These are phyloP conservation scores for Pichia sp. DNA, from an alignment of 1,139 yeast species.

Conservation along the genomic window DNA sequence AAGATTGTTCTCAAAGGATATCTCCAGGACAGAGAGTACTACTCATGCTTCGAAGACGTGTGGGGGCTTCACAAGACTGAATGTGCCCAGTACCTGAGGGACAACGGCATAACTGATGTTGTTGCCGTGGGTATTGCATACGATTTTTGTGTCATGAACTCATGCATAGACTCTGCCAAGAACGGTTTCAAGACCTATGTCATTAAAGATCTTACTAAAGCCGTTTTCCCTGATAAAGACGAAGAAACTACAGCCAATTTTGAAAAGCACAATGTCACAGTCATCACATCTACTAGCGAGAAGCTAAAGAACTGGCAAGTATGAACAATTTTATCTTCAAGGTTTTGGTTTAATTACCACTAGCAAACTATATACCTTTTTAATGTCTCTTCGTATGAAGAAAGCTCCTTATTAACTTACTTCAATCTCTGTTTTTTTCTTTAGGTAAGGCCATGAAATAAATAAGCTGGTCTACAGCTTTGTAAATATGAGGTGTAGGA, in stretches of 20 bases:
- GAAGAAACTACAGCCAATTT: slow-evolving; percentile 22
- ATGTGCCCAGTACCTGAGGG: slow-evolving; percentile 44
- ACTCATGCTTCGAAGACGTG: slow-evolving; percentile 78
- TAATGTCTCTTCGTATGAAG: too few relatives aligned
- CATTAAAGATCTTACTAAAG: slow-evolving; percentile 47
- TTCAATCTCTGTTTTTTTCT: too few relatives aligned
- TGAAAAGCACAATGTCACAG: slow-evolving; percentile 19
- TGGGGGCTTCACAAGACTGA: slow-evolving; percentile 75
- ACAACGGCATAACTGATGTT: slow-evolving; percentile 51
- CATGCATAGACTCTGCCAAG: slow-evolving; percentile 63
- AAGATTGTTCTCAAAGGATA: slow-evolving; percentile 64
- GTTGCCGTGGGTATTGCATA: slow-evolving; percentile 78
- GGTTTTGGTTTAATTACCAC: too few relatives aligned
- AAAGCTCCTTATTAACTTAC: too few relatives aligned
- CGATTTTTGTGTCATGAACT: slow-evolving; percentile 77
- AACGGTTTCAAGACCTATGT: slow-evolving; percentile 64
- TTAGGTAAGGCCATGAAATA: too few relatives aligned
- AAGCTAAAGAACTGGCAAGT: background rate
- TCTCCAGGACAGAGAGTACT: slow-evolving; percentile 70
- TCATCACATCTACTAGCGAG: slow-evolving; percentile 9
- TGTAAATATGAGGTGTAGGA: too few relatives aligned
- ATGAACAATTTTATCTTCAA: too few relatives aligned
- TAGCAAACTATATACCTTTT: too few relatives aligned
- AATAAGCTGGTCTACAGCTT: too few relatives aligned
- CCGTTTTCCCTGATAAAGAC: slow-evolving; percentile 39